Base-by-base conservation (phyloP, 495 filamentous ascomycete genomes). In the Aspergillus ostianus region DNA sequence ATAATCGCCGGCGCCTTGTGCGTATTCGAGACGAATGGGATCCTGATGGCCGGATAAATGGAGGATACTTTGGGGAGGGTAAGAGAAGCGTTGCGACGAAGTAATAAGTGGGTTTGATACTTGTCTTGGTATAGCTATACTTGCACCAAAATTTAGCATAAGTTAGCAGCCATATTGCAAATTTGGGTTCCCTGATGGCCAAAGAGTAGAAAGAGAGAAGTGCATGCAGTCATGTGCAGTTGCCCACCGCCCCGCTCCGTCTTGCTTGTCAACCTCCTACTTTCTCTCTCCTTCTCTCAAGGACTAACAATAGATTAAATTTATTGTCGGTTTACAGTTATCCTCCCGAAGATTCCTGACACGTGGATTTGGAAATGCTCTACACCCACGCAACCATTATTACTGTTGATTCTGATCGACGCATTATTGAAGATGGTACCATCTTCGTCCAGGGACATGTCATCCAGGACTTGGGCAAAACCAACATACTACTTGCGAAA, bases 391-490 rank as follows among this genome's bases (percentile, higher is more conserved):
- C 77, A 5, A 81, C 78, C 2, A 74, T 83, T 51, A 69, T 82
- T 58, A 82, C 80, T 1, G 65, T 82, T 47, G 78, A 80, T 60
- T 18, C 61, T 9, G 50, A 59, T 3, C 72, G 80, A 18, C 73
- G 74, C 27, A 74, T 83, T 53, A 76, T 82, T 53, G 59, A 65
- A 13, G 70, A 82, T 58, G 80, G 78, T 13, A 74, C 77, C 2
- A 73, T 82, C 44, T 66, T 68, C 2, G 70, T 80, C n/a, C 19
- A 67, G 17, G 66, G 58, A 18, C 54, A 74, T 58, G 58, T 41
- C 4, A 81, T 82, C 36, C 58, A 65, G 1, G 77, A 72, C 36
- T 70, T 83, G 56, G 78, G 74, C 27, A 83, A 82, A 45, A 61
- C 67, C 15, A 27, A 45, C 21, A 19, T 48, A 10, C 58, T 76